Percentiles rank a stretch among this genome's conserved stretches.
Conservation (phyloP, 352 stramenopile species). For the Hyaloperonospora arabidopsidis region DNA sequence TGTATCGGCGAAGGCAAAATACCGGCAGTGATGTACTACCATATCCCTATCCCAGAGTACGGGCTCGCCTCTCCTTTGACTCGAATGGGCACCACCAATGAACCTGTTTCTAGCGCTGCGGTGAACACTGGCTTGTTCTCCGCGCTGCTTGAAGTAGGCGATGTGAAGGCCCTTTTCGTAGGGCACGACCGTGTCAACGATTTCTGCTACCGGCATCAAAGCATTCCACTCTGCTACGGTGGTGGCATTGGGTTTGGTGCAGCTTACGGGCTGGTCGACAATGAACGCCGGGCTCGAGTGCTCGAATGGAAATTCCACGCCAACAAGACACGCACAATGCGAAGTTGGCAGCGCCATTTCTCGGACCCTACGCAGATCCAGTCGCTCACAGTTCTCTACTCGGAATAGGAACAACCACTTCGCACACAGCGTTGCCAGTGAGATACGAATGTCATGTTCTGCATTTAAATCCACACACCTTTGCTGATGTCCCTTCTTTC, state of each 20-base stretch:
- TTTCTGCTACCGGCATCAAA: conserved; percentile 42
- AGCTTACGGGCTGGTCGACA: conserved; percentile 26
- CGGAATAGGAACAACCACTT: conserved; percentile 26
- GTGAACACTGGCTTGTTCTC: conserved; percentile 35
- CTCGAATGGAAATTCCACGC: conserved; percentile 37
- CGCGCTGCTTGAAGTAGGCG: conserved; percentile 34
- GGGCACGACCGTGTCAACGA: conserved; percentile 60
- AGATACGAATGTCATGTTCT: too few species aligned
- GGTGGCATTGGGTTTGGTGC: conserved; percentile 37
- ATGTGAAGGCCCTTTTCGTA: conserved; percentile 54
- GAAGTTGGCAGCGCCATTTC: conserved; percentile 41
- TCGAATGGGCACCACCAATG: conserved; percentile 24
- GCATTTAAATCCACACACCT: too few species aligned
- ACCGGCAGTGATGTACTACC: conserved; percentile 53
- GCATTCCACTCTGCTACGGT: conserved; percentile 51
- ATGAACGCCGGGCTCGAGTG: conserved; percentile 32
- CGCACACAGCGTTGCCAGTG: neutral
- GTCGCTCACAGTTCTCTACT: conserved; percentile 31
- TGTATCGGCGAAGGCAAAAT: conserved; percentile 14
- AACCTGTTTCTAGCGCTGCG: conserved; percentile 20
- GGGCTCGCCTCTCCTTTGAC: conserved; percentile 18
- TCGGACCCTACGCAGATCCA: conserved; percentile 28
- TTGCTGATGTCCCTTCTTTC: too few species aligned
- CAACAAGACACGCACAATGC: conserved; percentile 32
- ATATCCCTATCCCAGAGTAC: conserved; percentile 56